Base-by-base conservation (phyloP, 208 protist species). In the Trypanosoma mega region DNA sequence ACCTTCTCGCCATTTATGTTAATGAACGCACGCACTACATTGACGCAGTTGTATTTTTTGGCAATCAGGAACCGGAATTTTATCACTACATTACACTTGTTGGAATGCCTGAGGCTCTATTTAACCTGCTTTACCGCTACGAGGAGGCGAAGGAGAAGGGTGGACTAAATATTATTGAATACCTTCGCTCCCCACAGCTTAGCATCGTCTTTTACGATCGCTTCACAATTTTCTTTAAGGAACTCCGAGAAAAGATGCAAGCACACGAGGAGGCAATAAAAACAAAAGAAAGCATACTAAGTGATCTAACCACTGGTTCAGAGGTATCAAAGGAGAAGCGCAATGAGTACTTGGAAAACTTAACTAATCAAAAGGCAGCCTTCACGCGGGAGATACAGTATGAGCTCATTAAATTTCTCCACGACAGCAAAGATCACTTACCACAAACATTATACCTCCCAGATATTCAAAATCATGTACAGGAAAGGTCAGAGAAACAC, bases 121-220 rank as follows among this genome's bases (percentile, higher is more conserved):
- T 96, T 20, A 87, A 94, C 58, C 58, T 96, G 4, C 55, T 85
- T 33, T 94, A 78, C 59, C 79, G 87, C 18, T 92, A 91, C 75
- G 53, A 76, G 6, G 87, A 96, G 45, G 84, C 68, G 20, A 30
- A 51, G 0, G 18, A 41, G 23, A 27, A 14, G 27, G 43, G 21
- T 18, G 34, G 43, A 33, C 79, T 95, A 6, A 85, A 96, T 56
- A 33, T 92, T 23, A 76, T 92, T 23, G 68, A 81, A 55, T 94
- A 93, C 70, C 68, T 93, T 12, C 73, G 82, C 16, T 74, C 79
- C 1, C 87, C 87, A 24, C 72, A 85, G 43, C 53, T 92, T 7
- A 68, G 87, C 39, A 70, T 84, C 5, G 64, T 96, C 11, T 92
- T 90, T 46, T 87, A 74, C 46, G 87, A 93, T 62, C 58, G 75